phyloP scores from a whole-genome alignment of 2,329 filamentous ascomycete genomes.

The Aureobasidium sp. region DNA sequence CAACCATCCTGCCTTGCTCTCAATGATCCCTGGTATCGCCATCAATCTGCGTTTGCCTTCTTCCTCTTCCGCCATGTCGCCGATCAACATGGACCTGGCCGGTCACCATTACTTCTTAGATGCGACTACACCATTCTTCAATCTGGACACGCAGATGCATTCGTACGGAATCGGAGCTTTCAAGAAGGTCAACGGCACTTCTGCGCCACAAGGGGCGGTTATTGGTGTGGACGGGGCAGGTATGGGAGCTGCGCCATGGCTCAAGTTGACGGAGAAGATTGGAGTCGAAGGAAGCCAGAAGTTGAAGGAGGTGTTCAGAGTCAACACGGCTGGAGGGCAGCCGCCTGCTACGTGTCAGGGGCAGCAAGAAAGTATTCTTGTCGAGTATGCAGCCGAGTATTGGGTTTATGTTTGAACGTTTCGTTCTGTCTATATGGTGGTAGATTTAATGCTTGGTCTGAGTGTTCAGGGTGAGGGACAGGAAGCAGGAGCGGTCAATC shows the following conservation, averaged over 20 bases:
- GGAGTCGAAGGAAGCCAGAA: conserved; percentile 44
- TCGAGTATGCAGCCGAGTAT: conserved; percentile 78
- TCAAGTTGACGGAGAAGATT: conserved; percentile 54
- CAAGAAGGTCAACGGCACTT: conserved; percentile 51
- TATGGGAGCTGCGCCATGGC: conserved; percentile 68
- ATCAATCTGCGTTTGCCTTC: conserved; percentile 55
- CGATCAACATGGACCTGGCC: conserved; percentile 55
- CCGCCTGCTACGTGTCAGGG: conserved; percentile 66
- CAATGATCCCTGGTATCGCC: conserved; percentile 56
- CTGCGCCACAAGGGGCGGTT: conserved; percentile 55
- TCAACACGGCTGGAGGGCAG: conserved; percentile 75
- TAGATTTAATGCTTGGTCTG: not conserved
- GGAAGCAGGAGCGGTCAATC: not conserved
- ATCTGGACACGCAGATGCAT: conserved; percentile 53
- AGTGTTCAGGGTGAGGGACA: not conserved
- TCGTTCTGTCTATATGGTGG: not conserved
- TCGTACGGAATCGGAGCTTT: conserved; percentile 54
- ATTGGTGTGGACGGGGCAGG: conserved; percentile 50
- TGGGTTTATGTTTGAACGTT: conserved; percentile 43
- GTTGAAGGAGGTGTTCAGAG: conserved; percentile 69
- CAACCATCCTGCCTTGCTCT: conserved; percentile 58
- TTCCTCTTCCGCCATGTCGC: conserved; percentile 31
- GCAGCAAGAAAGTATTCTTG: conserved; percentile 54
- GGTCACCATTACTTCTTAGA: conserved; percentile 78
- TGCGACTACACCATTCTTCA: conserved; percentile 66